Evolutionary conservation across 2,329 filamentous ascomycete species (phyloP), one percentile per base, ranked within the genome.

Genomic region (Exophiala aquamarina): DNA sequence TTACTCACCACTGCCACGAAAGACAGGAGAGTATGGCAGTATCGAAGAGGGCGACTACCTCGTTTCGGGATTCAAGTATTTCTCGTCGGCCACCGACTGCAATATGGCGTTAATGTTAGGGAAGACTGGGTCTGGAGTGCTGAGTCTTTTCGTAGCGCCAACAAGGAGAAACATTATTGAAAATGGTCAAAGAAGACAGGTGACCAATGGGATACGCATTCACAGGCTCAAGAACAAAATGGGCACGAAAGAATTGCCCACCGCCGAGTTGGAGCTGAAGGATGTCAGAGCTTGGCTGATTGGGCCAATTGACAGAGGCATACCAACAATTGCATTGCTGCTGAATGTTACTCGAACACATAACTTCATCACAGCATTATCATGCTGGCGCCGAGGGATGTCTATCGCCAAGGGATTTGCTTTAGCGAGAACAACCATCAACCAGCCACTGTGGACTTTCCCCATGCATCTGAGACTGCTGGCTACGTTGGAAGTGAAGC

Each of bases 201-300:
- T 78, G 42, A 71, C 84, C 11, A 89, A 89, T 59, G 85, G 85
- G 3, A 71, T 89, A 7, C 72, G 72, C 7, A 83, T 86, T 50
- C 77, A 81, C 41, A 73, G 83, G 0, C 69, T 87, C 8, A 87
- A 87, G 67, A 75, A 78, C 63, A 87, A 87, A 58, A 72, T 84
- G 4, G 84, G 84, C 23, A 87, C 83, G 0, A 75, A 76, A 33
- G 72, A 79, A 1, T 69, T 87, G 0, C 83, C 84, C 0, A 87
- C 84, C 0, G 84, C 83, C 0, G 84, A 87, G 62, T 73, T 89
- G 0, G 82, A 83, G 50, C 73, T 85, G 5, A 66, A 73, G 13
- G 72, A 69, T 37, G 78, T 76, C 68, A 74, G 74, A 15, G 81
- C 66, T 11, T 82, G 76, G 73, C 68, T 86, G 11, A 66, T 87